phyloP scores from a whole-genome alignment of 352 stramenopile species.

The Phytophthora pseudosyringae region DNA sequence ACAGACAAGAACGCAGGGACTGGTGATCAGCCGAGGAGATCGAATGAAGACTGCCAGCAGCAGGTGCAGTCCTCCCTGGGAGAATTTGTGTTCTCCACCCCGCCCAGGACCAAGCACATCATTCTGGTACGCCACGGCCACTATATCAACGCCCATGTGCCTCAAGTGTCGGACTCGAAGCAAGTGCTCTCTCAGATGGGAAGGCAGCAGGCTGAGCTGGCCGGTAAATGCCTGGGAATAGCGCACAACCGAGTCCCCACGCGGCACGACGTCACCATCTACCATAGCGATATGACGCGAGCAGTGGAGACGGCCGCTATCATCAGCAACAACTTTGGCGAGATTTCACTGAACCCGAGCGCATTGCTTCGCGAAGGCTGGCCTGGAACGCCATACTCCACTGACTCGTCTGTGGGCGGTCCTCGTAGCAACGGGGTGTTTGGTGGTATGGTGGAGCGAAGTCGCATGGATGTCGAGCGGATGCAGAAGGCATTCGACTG shows the following conservation, averaged over 20 bases:
- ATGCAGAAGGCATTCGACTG: slow-evolving; percentile 71
- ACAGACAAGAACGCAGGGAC: background rate
- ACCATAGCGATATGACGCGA: slow-evolving; percentile 79
- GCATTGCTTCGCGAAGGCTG: slow-evolving; percentile 77
- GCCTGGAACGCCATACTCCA: slow-evolving; percentile 72
- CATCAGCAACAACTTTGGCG: slow-evolving; percentile 58
- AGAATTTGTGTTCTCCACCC: slow-evolving; percentile 58
- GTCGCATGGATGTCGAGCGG: slow-evolving; percentile 53
- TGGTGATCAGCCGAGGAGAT: background rate
- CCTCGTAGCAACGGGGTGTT: slow-evolving; percentile 30
- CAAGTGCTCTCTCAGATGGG: slow-evolving; percentile 87
- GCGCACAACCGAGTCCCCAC: slow-evolving; percentile 60
- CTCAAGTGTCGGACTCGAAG: slow-evolving; percentile 58
- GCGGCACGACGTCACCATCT: slow-evolving; percentile 64
- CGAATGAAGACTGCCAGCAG: slow-evolving; percentile 1
- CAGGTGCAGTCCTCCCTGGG: slow-evolving; percentile 36
- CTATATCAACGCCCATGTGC: slow-evolving; percentile 81
- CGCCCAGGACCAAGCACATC: slow-evolving; percentile 73
- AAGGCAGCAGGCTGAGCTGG: slow-evolving; percentile 71
- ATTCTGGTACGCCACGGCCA: slow-evolving; percentile 83
- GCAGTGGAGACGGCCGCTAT: slow-evolving; percentile 76
- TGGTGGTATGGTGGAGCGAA: slow-evolving; percentile 39
- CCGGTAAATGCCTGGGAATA: slow-evolving; percentile 69
- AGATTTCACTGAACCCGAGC: slow-evolving; percentile 48
- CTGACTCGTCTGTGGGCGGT: slow-evolving; percentile 24